These are phyloP conservation scores for Phytophthora litchii DNA, from an alignment of 352 stramenopile species.

Conservation along the genomic window DNA sequence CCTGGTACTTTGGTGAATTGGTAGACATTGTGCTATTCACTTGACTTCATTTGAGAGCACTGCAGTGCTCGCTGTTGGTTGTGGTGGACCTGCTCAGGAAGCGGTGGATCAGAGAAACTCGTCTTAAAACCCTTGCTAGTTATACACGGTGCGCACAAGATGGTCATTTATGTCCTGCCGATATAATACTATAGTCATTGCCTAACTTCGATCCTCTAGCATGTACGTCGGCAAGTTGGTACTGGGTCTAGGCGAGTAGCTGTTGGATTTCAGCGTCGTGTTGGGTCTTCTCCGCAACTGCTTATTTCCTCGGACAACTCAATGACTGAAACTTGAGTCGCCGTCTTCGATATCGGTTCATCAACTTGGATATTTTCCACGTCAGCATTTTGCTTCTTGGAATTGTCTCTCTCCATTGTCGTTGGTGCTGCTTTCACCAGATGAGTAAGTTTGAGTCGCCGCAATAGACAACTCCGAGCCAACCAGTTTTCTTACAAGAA, in stretches of 20 bases:
- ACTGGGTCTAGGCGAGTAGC: constrained; percentile 1
- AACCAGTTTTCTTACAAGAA: constrained; percentile 10
- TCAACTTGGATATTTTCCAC: neutral
- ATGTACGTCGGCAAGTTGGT: neutral
- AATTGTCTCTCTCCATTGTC: neutral
- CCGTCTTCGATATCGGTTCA: neutral
- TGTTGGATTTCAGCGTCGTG: constrained; percentile 5
- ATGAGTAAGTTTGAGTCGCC: neutral
- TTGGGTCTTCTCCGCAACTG: neutral
- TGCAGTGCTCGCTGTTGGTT: neutral
- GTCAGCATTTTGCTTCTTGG: constrained; percentile 11
- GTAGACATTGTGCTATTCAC: neutral
- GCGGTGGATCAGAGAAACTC: neutral
- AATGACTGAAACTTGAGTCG: neutral
- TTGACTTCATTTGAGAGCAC: neutral
- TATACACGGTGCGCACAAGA: constrained; percentile 12
- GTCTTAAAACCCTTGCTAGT: neutral
- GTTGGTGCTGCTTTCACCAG: neutral
- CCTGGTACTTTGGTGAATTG: no score
- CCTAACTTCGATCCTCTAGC: neutral
- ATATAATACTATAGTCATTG: constrained; percentile 7
- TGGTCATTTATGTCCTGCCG: constrained; percentile 5
- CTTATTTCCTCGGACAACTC: constrained; percentile 4
- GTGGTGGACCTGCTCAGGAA: no score
- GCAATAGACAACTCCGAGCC: neutral